A percentile compares a stretch with the other conserved stretches of the same genome.
Conservation (phyloP, 305 asterid species). For the Fraxinus sp. region DNA sequence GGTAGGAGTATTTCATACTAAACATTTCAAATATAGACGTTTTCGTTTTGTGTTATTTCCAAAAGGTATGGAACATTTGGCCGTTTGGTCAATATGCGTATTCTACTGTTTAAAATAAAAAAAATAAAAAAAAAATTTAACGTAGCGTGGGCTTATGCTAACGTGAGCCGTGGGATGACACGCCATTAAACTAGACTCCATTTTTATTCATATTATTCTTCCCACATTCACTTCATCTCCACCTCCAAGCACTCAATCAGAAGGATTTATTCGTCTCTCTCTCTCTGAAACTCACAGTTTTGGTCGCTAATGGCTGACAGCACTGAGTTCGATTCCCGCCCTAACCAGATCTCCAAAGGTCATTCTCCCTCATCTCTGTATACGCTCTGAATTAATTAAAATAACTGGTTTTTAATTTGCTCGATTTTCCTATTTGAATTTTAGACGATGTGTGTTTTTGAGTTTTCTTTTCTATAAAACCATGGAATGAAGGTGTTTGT, state of each 20-base stretch:
- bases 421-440: neutral
- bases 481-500: slow-evolving; percentile 7
- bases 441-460: neutral
- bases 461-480: neutral
- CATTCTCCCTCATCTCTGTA: neutral
- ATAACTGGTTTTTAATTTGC: neutral
- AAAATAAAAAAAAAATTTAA: too few species aligned
- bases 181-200: neutral
- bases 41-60: too few species aligned
- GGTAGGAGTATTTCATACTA: too few species aligned
- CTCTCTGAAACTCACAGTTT: slow-evolving; percentile 18
- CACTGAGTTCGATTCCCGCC: slow-evolving; percentile 47
- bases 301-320: slow-evolving; percentile 54
- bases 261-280: slow-evolving; percentile 34
- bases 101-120: too few species aligned
- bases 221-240: slow-evolving; percentile 2
- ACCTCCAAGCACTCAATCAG: slow-evolving; percentile 36
- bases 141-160: neutral
- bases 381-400: neutral
- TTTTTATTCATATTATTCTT: neutral
- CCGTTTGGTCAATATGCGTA: too few species aligned
- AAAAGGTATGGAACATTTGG: too few species aligned
- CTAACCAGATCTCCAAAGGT: slow-evolving; percentile 56
- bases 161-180: slow-evolving; percentile 24
- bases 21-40: too few species aligned